Evolutionary conservation across 106 monocot genomes (phyloP).

Genomic region (Ottelia alismoides): DNA sequence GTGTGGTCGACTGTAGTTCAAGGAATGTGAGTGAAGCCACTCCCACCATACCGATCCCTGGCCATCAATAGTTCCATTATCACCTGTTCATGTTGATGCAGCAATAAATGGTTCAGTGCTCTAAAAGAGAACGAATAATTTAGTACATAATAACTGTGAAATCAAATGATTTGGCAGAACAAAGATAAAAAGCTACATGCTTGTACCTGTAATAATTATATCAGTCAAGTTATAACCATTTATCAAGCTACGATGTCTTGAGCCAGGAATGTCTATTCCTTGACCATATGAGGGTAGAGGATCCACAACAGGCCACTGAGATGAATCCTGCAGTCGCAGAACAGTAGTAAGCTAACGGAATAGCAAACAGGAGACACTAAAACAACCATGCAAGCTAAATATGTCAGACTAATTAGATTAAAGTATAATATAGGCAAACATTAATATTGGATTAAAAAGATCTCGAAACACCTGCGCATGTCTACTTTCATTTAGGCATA

Average conservation of each 20-base stretch:
- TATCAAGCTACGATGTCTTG: slow-evolving; percentile 73
- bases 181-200: slow-evolving; percentile 3
- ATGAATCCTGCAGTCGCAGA: slow-evolving; percentile 34
- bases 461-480: too few species aligned
- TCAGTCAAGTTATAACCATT: slow-evolving; percentile 68
- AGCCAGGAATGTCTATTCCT: slow-evolving; percentile 50
- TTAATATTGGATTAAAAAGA: too few species aligned
- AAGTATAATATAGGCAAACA: background rate
- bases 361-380: background rate
- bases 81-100: slow-evolving; percentile 13
- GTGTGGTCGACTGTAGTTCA: slow-evolving; percentile 67
- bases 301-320: slow-evolving; percentile 52
- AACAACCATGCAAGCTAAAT: background rate
- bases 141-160: background rate
- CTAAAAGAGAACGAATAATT: background rate
- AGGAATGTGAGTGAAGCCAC: slow-evolving; percentile 25
- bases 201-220: slow-evolving; percentile 73
- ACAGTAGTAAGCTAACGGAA: background rate
- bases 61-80: slow-evolving; percentile 69
- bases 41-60: slow-evolving; percentile 84
- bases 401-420: background rate
- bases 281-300: slow-evolving; percentile 81
- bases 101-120: background rate
- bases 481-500: too few species aligned
- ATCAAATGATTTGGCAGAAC: background rate